Conservation (phyloP, 2,329 filamentous ascomycete genomes). For the Colletotrichum shisoi region DNA sequence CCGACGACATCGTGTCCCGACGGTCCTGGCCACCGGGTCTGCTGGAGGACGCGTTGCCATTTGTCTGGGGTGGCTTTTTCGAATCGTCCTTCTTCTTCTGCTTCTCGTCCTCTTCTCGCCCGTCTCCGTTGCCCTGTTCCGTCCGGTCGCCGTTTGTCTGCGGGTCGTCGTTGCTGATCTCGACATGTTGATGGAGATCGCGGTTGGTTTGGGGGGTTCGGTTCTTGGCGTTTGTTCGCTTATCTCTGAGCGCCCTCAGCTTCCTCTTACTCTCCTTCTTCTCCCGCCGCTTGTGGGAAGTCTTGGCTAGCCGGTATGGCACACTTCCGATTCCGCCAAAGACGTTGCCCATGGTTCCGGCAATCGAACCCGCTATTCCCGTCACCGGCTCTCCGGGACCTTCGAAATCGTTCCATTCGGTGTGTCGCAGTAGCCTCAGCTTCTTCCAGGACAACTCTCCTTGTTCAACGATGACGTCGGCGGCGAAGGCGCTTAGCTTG, state of each 20-base stretch:
- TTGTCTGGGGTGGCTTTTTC: conserved; percentile 1
- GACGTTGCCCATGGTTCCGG: conserved; percentile 65
- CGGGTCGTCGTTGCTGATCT: conserved; percentile 28
- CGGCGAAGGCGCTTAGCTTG: conserved; percentile 69
- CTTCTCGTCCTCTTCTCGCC: conserved; percentile 21
- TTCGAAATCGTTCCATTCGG: conserved; percentile 80
- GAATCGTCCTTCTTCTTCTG: neutral
- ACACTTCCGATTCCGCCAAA: conserved; percentile 71
- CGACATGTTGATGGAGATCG: conserved; percentile 37
- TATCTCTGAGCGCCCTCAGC: conserved; percentile 46
- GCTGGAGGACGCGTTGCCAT: conserved; percentile 14
- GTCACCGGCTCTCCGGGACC: conserved; percentile 77
- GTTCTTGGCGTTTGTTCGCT: conserved; percentile 36
- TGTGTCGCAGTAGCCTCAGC: conserved; percentile 69
- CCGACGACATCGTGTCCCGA: conserved; percentile 39
- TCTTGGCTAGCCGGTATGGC: conserved; percentile 68
- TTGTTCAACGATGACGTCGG: conserved; percentile 68
- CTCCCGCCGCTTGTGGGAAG: conserved; percentile 62
- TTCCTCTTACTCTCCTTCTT: conserved; percentile 60
- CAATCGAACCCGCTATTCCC: conserved; percentile 68
- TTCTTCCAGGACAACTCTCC: conserved; percentile 70
- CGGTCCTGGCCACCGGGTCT: conserved; percentile 28
- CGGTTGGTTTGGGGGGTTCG: conserved; percentile 20
- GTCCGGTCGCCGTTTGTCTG: neutral
- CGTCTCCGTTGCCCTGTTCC: conserved; percentile 13